Conservation (phyloP, 2,329 filamentous ascomycete species). For the Fusarium piperis region DNA sequence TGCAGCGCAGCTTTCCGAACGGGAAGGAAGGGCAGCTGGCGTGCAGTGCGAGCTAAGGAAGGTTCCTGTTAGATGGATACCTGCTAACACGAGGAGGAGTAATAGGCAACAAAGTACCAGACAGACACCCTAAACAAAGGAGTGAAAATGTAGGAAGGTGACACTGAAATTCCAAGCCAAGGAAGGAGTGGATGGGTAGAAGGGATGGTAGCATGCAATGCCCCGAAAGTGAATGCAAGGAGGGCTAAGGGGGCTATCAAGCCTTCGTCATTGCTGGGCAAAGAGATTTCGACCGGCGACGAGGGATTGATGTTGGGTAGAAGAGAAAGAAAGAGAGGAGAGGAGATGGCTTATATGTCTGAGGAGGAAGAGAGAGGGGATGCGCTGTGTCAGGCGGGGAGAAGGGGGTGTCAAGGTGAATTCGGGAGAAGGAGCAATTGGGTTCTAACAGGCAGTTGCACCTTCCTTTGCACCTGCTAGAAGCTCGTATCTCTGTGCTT, state of each 20-base stretch:
- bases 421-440: conserved; percentile 2
- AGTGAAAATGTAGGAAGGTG: background rate
- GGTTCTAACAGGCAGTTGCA: background rate
- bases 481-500: background rate
- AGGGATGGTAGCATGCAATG: conserved; percentile 7
- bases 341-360: background rate
- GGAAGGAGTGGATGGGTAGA: conserved; percentile 4
- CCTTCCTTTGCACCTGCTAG: conserved; percentile 13
- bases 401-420: background rate
- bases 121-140: conserved; percentile 2
- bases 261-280: conserved; percentile 16
- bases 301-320: conserved; percentile 5
- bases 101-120: conserved; percentile 9
- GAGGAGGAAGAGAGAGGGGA: conserved; percentile 2
- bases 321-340: conserved; percentile 20
- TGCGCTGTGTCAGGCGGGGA: background rate
- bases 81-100: conserved; percentile 19
- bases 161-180: conserved; percentile 13
- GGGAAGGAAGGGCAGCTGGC: conserved; percentile 24
- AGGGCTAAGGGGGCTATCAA: conserved; percentile 25
- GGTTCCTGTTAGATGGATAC: conserved; percentile 43
- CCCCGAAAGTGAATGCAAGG: conserved; percentile 18
- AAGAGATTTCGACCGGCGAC: conserved; percentile 1
- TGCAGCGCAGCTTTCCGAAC: conserved; percentile 28
- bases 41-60: conserved; percentile 41